Percentiles rank a stretch among this genome's conserved stretches.
phyloP scores from a whole-genome alignment of 768 basidiomycete species.

The Chlorophyllum brunneum region DNA sequence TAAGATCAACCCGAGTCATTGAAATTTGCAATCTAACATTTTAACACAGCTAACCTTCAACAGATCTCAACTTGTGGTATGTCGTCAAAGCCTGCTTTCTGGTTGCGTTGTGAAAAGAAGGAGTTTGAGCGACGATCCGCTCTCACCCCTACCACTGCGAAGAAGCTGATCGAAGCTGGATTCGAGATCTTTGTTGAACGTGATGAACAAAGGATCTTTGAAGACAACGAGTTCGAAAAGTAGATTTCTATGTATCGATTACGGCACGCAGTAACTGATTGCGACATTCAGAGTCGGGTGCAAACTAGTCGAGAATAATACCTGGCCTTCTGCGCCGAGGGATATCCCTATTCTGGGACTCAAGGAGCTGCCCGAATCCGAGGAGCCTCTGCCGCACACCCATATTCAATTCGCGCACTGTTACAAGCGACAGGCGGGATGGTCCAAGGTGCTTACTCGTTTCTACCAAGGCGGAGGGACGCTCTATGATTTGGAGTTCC shows the following conservation, averaged over 20 bases:
- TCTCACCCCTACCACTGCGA: slow-evolving; percentile 88
- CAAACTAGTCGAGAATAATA: slow-evolving; percentile 79
- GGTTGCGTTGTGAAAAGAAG: slow-evolving; percentile 98
- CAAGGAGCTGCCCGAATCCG: slow-evolving; percentile 89
- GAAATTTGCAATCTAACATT: slow-evolving; percentile 3
- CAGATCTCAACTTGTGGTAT: not conserved
- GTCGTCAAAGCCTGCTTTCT: slow-evolving; percentile 53
- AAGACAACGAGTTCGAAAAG: slow-evolving; percentile 90
- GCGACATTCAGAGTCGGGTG: slow-evolving; percentile 77
- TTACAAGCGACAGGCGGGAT: slow-evolving; percentile 94
- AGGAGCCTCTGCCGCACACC: slow-evolving; percentile 82
- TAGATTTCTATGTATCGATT: slow-evolving; percentile 28
- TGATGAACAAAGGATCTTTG: slow-evolving; percentile 91
- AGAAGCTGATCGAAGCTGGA: slow-evolving; percentile 81
- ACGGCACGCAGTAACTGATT: slow-evolving; percentile 13
- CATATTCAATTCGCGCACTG: slow-evolving; percentile 99
- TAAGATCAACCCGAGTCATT: slow-evolving; percentile 8
- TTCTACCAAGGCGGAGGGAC: slow-evolving; percentile 82
- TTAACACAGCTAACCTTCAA: not conserved
- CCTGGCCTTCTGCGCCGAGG: slow-evolving; percentile 81
- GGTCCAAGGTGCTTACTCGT: slow-evolving; percentile 80
- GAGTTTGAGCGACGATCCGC: slow-evolving; percentile 91
- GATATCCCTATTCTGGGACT: slow-evolving; percentile 85
- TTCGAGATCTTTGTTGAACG: slow-evolving; percentile 91
- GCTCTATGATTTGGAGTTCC: slow-evolving; percentile 94